Conservation (phyloP, 2,329 filamentous ascomycete species). For the Sporothrix protearum region DNA sequence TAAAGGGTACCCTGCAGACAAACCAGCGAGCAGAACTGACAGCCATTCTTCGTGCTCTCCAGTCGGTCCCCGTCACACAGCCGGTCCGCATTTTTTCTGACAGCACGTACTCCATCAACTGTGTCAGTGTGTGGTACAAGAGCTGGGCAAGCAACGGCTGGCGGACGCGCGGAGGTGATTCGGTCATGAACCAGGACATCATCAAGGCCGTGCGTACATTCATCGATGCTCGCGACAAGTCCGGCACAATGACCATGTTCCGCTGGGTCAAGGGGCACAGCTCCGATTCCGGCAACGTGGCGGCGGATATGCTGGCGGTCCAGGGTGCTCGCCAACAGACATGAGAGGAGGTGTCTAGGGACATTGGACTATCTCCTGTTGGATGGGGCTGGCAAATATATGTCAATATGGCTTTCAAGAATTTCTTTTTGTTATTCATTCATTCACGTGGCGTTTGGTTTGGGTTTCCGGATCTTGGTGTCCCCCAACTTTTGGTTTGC, state of each 20-base stretch:
- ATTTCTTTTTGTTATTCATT: background rate
- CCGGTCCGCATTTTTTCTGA: slow-evolving; percentile 80
- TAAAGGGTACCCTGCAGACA: slow-evolving; percentile 72
- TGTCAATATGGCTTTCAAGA: background rate
- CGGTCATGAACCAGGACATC: slow-evolving; percentile 84
- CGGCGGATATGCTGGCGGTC: slow-evolving; percentile 75
- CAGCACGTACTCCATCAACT: slow-evolving; percentile 86
- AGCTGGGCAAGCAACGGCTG: slow-evolving; percentile 75
- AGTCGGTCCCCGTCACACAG: slow-evolving; percentile 65
- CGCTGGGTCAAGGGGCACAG: slow-evolving; percentile 89
- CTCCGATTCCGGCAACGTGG: slow-evolving; percentile 68
- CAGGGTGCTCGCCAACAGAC: slow-evolving; percentile 48
- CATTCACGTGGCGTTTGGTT: background rate
- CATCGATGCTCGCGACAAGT: slow-evolving; percentile 64
- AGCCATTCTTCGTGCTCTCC: slow-evolving; percentile 77
- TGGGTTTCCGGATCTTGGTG: background rate
- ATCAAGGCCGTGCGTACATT: slow-evolving; percentile 67
- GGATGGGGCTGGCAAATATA: too few relatives aligned
- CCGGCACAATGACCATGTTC: slow-evolving; percentile 64
- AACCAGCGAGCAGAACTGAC: slow-evolving; percentile 96
- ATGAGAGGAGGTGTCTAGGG: background rate
- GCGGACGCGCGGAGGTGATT: slow-evolving; percentile 61
- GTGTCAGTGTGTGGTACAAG: slow-evolving; percentile 76
- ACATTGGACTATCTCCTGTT: background rate
- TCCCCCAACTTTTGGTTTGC: too few relatives aligned